Evolutionary conservation across 352 stramenopile species (phyloP), one percentile per base, ranked within the genome.

Genomic region (Aphanomyces cochlioides): DNA sequence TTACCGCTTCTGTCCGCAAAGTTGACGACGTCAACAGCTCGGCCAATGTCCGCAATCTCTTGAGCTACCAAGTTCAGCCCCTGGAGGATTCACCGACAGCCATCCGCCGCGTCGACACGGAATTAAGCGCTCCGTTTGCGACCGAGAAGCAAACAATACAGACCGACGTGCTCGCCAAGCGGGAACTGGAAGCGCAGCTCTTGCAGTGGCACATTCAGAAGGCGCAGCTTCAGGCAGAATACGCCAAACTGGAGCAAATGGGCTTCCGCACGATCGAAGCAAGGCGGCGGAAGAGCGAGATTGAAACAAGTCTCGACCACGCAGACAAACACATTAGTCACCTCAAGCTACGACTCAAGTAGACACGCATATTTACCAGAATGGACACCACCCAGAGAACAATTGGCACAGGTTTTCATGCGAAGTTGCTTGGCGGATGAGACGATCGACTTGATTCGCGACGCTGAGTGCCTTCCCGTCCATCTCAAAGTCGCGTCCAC

Each of bases 401-500:
- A 98, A 78, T 75, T 99, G 97, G 72, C 95, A 98, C 19, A 99
- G 80, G 84, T 99, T 99, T 74, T 99, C 96, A 68, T 97, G 96
- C 10, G 93, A 98, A 1, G 97, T 99, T 47, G 98, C 97, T 77
- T 99, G 96, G 56, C 96, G 80, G 78, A 99, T 99, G 60, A 99
- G 86, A 3, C 94, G 87, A 74, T 99, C 95, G 0, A 99, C 97
- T 81, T 99, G 98, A 19, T 84, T 85, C 40, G 91, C 81, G 41
- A 95, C 86, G 3, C 75, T 90, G 15, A 95, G 80, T 56, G 92
- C 78, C 53, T 89, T 86, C n/a, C 78, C 76, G 63, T 85, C 87
- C 65, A 93, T 79, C 69, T 94, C 86, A 77, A 99, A 99, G 76
- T 99, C 98, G 4, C 95, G 96, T 8, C 98, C 98, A 3, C 90